Base-by-base conservation (phyloP, 1,284 basidiomycete genomes). In the Pyrrhoderma lamaoense region DNA sequence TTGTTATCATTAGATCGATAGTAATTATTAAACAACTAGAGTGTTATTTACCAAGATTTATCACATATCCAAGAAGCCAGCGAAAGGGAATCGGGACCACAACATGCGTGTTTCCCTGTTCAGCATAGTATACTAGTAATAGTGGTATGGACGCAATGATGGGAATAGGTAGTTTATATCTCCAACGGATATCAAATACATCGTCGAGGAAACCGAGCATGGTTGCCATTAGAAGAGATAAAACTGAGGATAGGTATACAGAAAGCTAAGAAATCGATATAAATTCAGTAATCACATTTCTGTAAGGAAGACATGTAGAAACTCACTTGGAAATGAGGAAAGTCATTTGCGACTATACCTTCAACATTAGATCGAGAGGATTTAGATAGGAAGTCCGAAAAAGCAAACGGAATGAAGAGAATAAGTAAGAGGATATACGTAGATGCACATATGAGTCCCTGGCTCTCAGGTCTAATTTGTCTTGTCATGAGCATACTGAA, bases 161-260 rank as follows among this genome's bases (percentile, higher is more conserved):
- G 0, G 93, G 96, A 50, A 99, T 96, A 0, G 96, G 96, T 7
- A 99, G 69, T 67, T 99, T 99, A 70, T 98, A 93, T 55, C 96
- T 71, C 96, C 96, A 99, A 9, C 96, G 83, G 58, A 99, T 98
- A 65, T 99, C 96, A 61, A 99, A 99, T 1, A 99, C 80, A 66
- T 99, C 96, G 63, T 99, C 96, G 44, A 98, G 73, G 62, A 99
- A 97, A 8, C 96, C 95, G 1, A 99, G 80, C 57, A 99, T 77
- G 0, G 93, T 93, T 0, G 96, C 94, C 22, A 92, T 90, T 22
- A 97, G 70, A 19, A 99, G 75, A 0, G 90, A 93, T 11, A 99
- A 75, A 7, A 99, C 67, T 1, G 93, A 93, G 0, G 95, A 95
- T 14, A 99, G 76, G 67, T 96, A 99, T 1, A 93, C 82, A 1